Evolutionary conservation across 2,329 filamentous ascomycete species (phyloP).

Genomic region (Alternaria gansuensis): DNA sequence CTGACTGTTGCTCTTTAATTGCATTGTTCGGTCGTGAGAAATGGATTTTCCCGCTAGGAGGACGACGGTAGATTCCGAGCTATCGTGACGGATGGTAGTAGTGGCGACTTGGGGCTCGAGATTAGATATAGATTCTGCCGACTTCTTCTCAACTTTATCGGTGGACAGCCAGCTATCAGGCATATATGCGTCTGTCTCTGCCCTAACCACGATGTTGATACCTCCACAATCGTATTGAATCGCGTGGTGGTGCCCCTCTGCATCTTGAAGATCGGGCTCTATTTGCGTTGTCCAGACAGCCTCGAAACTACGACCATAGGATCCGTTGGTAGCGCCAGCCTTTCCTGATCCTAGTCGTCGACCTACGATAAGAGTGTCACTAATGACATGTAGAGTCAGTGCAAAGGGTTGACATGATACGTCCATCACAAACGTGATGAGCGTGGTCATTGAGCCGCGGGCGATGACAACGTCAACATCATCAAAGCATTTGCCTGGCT

Average conservation of each 20-base stretch:
- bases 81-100: neutral
- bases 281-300: neutral
- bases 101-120: neutral
- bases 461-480: neutral
- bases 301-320: neutral
- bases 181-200: slow-evolving; percentile 2
- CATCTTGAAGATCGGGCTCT: slow-evolving; percentile 5
- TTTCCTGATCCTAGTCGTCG: neutral
- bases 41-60: neutral
- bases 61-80: neutral
- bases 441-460: slow-evolving; percentile 1
- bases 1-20: neutral
- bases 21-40: neutral
- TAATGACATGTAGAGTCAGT: neutral
- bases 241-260: slow-evolving; percentile 1
- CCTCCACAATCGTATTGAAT: neutral
- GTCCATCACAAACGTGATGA: neutral
- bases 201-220: neutral
- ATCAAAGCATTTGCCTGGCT: slow-evolving; percentile 1
- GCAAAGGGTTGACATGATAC: neutral
- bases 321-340: neutral
- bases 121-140: neutral
- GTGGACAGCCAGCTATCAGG: neutral
- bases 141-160: neutral
- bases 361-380: neutral